Conservation (phyloP, 805 yeast species). For the Candida wancherniae region DNA sequence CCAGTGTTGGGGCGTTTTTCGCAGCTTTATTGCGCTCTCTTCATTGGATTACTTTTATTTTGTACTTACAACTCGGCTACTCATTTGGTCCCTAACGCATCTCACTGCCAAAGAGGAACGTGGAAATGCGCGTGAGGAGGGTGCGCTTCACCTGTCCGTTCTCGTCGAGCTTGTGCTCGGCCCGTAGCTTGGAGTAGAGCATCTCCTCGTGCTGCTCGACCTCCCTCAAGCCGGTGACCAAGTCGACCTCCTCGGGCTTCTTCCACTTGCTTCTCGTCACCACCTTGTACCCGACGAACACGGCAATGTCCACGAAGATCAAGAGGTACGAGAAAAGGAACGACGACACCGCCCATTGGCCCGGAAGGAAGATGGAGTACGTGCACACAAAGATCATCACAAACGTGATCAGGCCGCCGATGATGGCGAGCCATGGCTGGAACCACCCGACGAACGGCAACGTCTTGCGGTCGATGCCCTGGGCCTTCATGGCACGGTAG, state of each 20-base stretch:
- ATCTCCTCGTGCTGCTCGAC: slow-evolving; percentile 35
- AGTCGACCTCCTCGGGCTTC: slow-evolving; percentile 15
- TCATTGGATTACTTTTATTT: too few species aligned
- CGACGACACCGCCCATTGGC: slow-evolving; percentile 11
- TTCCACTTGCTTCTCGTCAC: slow-evolving; percentile 14
- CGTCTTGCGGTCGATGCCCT: slow-evolving; percentile 15
- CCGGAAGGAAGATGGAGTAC: slow-evolving; percentile 14
- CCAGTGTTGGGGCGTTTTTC: too few species aligned
- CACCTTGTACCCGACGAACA: slow-evolving; percentile 14
- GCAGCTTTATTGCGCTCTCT: too few species aligned
- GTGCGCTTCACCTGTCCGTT: slow-evolving; percentile 18
- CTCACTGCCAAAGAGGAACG: slow-evolving; percentile 26
- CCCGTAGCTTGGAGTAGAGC: slow-evolving; percentile 19
- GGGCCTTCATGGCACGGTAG: slow-evolving; percentile 16
- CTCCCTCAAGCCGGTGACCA: slow-evolving; percentile 32
- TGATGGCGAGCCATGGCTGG: slow-evolving; percentile 23
- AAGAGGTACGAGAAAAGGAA: slow-evolving; percentile 17
- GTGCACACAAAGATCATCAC: slow-evolving; percentile 17
- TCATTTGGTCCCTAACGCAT: slow-evolving; percentile 1
- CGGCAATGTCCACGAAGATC: slow-evolving; percentile 15
- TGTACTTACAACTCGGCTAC: background rate
- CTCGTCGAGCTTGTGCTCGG: slow-evolving; percentile 11
- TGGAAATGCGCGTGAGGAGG: slow-evolving; percentile 15
- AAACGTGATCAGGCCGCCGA: slow-evolving; percentile 15
- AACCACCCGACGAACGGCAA: slow-evolving; percentile 18